Conservation (phyloP, 805 yeast genomes). For the Lachancea sp. region DNA sequence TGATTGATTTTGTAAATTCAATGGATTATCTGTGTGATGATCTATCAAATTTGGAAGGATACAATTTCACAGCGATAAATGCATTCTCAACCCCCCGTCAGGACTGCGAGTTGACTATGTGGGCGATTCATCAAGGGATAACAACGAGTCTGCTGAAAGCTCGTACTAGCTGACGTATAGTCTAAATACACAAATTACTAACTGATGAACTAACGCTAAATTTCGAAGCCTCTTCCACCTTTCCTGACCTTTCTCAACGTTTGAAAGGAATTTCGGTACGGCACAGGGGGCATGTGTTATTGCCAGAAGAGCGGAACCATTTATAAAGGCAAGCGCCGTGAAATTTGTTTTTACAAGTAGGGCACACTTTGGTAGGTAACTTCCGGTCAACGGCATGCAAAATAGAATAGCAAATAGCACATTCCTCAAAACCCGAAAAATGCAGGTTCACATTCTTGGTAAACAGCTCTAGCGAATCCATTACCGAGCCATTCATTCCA, state of each 20-base stretch:
- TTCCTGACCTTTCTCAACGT: conserved; percentile 14
- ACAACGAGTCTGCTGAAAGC: too few species aligned
- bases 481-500: conserved; percentile 59
- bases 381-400: conserved; percentile 81
- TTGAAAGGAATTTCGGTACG: conserved; percentile 41
- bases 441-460: conserved; percentile 69
- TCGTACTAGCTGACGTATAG: too few species aligned
- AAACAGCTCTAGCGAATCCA: conserved; percentile 38
- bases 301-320: conserved; percentile 94
- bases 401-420: conserved; percentile 94
- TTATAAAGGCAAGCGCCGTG: conserved; percentile 94
- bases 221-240: too few species aligned
- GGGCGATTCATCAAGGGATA: too few species aligned
- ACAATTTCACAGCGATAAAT: too few species aligned
- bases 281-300: conserved; percentile 92
- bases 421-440: conserved; percentile 91
- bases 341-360: conserved; percentile 87
- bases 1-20: too few species aligned
- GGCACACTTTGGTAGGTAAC: conserved; percentile 80
- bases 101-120: too few species aligned
- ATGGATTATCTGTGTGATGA: too few species aligned
- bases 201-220: too few species aligned
- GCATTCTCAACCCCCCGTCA: too few species aligned
- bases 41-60: too few species aligned
- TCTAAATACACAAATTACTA: too few species aligned